These are phyloP conservation scores for Penicillium rolfsii DNA, from an alignment of 2,329 filamentous ascomycete genomes.

Conservation along the genomic window DNA sequence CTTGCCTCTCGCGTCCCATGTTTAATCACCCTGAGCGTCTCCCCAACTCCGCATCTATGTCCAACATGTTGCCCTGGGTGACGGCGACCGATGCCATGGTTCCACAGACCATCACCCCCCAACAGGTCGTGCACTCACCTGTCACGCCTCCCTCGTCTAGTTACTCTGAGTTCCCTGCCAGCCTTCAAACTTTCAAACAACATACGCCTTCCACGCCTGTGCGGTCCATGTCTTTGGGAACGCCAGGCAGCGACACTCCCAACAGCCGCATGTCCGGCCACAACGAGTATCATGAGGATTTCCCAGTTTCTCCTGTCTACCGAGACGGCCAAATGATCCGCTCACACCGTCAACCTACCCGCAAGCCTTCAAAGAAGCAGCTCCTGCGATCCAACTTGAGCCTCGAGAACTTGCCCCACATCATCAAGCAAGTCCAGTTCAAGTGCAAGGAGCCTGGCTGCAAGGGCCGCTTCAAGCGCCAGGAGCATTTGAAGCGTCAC, in stretches of 20 bases:
- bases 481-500: constrained; percentile 55
- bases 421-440: constrained; percentile 48
- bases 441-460: constrained; percentile 49
- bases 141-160: constrained; percentile 42
- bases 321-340: constrained; percentile 34
- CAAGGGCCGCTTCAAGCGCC: constrained; percentile 52
- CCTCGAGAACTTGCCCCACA: constrained; percentile 42
- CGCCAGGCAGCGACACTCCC: constrained; percentile 39
- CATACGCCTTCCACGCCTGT: constrained; percentile 44
- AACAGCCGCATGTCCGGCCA: constrained; percentile 42
- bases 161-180: constrained; percentile 43
- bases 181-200: constrained; percentile 39
- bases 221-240: constrained; percentile 41
- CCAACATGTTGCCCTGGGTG: constrained; percentile 45
- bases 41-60: constrained; percentile 41
- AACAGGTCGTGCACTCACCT: constrained; percentile 38
- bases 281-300: constrained; percentile 43
- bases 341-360: constrained; percentile 37
- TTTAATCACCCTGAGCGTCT: constrained; percentile 43
- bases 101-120: constrained; percentile 43
- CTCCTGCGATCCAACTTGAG: constrained; percentile 35
- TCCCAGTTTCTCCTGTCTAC: constrained; percentile 39
- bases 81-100: constrained; percentile 38
- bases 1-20: constrained; percentile 44
- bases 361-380: constrained; percentile 43